phyloP scores from a whole-genome alignment of 306 rosid species.

The Corylus americana region DNA sequence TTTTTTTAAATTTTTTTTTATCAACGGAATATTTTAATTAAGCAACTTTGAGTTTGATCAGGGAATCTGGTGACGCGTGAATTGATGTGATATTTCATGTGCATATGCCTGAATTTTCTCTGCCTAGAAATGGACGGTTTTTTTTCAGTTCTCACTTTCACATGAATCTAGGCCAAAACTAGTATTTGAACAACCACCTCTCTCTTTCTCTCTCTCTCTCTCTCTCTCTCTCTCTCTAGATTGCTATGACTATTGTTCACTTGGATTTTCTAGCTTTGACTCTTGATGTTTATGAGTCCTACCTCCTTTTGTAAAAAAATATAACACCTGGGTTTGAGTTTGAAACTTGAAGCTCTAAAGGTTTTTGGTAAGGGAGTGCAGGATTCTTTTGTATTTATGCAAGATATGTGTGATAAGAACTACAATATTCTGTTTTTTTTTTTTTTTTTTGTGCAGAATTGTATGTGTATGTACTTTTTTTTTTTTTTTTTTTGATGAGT shows the following conservation, averaged over 20 bases:
- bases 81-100: slow-evolving; percentile 40
- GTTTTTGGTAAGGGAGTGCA: not conserved
- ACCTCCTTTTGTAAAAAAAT: not conserved
- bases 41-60: slow-evolving; percentile 16
- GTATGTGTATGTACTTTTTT: not conserved
- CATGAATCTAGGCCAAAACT: not conserved
- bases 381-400: not conserved
- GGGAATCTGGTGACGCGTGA: slow-evolving; percentile 26
- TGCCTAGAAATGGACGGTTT: not conserved
- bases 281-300: not conserved
- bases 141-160: not conserved
- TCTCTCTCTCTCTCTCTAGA: not conserved
- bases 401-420: slow-evolving; percentile 8
- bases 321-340: slow-evolving; percentile 9
- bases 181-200: slow-evolving; percentile 8
- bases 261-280: not conserved
- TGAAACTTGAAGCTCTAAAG: slow-evolving; percentile 6
- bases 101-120: slow-evolving; percentile 25
- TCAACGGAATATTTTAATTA: not conserved
- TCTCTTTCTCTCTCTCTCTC: not conserved
- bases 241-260: slow-evolving; percentile 4
- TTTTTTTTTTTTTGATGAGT: not conserved
- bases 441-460: not conserved
- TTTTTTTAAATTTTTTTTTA: not conserved
- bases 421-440: not conserved